Conservation (phyloP, 768 basidiomycete species). For the Boletellus emodensis region DNA sequence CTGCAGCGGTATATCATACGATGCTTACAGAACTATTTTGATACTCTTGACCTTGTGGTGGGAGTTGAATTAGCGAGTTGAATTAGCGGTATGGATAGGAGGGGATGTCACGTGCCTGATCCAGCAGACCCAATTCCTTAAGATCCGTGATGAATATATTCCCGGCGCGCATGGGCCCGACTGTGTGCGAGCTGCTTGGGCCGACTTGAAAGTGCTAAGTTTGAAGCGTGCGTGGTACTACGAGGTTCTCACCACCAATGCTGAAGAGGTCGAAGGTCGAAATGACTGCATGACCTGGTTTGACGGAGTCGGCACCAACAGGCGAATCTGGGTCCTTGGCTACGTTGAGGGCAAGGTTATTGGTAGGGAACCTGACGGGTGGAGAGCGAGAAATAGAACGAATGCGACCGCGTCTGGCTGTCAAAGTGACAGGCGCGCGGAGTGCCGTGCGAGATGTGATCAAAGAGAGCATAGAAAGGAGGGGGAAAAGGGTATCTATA, state of each 20-base stretch:
- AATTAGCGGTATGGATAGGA: background rate
- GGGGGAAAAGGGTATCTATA: no score
- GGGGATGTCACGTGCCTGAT: constrained; percentile 45
- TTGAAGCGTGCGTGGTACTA: background rate
- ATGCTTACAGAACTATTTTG: constrained; percentile 76
- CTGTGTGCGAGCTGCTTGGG: constrained; percentile 62
- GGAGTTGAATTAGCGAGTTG: background rate
- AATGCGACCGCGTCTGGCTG: constrained; percentile 1
- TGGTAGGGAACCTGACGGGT: constrained; percentile 1
- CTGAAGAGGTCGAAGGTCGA: constrained; percentile 92
- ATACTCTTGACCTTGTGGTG: constrained; percentile 60
- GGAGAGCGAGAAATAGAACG: constrained; percentile 18
- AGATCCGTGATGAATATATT: constrained; percentile 84
- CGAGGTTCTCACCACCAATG: constrained; percentile 65
- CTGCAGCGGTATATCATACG: background rate
- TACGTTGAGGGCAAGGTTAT: background rate
- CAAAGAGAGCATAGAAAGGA: constrained; percentile 3
- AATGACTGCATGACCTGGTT: constrained; percentile 83
- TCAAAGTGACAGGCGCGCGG: background rate
- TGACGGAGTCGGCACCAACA: constrained; percentile 16
- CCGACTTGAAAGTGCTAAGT: constrained; percentile 44
- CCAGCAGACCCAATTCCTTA: constrained; percentile 59
- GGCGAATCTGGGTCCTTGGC: background rate
- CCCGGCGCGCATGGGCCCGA: constrained; percentile 87
- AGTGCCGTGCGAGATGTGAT: constrained; percentile 3